phyloP scores from a whole-genome alignment of 192 early-diverging fungal genomes.

The Kickxella alabastrina region DNA sequence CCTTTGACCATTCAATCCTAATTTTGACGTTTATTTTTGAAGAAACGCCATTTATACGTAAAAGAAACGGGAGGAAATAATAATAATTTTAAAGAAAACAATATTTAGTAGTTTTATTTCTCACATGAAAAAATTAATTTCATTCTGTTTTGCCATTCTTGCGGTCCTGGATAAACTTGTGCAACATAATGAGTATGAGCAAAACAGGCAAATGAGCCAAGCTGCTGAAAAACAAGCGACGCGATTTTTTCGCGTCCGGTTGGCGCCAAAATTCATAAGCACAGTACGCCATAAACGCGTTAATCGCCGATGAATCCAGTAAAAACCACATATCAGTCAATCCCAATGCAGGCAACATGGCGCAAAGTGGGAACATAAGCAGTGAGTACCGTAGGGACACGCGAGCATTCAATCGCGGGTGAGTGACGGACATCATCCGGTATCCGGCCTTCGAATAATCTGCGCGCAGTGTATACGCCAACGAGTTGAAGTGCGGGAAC shows the following conservation, averaged over 20 bases:
- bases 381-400: slow-evolving; percentile 78
- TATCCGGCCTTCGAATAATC: slow-evolving; percentile 98
- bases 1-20: too few species aligned
- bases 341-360: slow-evolving; percentile 58
- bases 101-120: too few species aligned
- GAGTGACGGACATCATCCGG: slow-evolving; percentile 87
- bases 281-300: slow-evolving; percentile 65
- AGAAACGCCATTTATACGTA: too few species aligned
- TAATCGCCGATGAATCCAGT: slow-evolving; percentile 69
- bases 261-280: slow-evolving; percentile 79
- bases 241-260: slow-evolving; percentile 74
- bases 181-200: slow-evolving; percentile 82
- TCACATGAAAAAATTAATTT: too few species aligned
- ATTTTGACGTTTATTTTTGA: too few species aligned
- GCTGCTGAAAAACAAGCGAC: slow-evolving; percentile 87
- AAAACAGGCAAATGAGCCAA: slow-evolving; percentile 84
- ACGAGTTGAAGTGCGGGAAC: slow-evolving; percentile 97
- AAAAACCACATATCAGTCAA: slow-evolving; percentile 78
- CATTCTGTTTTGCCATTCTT: too few species aligned
- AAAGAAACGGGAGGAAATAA: too few species aligned
- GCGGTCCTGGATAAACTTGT: slow-evolving; percentile 64
- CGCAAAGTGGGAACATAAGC: slow-evolving; percentile 69
- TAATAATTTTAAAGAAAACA: too few species aligned
- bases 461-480: slow-evolving; percentile 84
- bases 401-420: slow-evolving; percentile 83